A percentile compares a stretch with the other conserved stretches of the same genome.
Conservation (phyloP, 371 early-diverging fungal species). For the Lichtheimia corymbifera region DNA sequence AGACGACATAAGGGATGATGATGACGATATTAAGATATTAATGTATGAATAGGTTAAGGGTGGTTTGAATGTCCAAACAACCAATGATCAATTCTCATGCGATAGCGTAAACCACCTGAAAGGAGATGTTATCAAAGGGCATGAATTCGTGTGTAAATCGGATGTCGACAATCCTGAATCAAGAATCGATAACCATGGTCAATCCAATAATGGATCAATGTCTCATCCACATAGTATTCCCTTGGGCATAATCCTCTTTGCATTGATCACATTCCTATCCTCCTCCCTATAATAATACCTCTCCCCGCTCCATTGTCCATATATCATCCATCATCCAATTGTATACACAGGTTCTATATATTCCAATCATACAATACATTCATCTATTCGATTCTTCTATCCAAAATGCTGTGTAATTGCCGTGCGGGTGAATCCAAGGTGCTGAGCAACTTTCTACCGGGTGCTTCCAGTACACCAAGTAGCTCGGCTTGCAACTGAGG, state of each 20-base stretch:
- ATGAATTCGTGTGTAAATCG: constrained; percentile 32
- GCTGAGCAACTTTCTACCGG: constrained; percentile 55
- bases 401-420: constrained; percentile 48
- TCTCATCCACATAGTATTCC: too few relatives aligned
- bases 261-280: too few relatives aligned
- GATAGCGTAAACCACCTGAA: constrained; percentile 29
- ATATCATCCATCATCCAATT: not conserved
- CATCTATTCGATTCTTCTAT: constrained; percentile 38
- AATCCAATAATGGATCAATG: constrained; percentile 11
- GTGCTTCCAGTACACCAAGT: constrained; percentile 58
- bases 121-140: constrained; percentile 40
- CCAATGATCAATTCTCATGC: constrained; percentile 38
- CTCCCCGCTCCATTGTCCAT: too few relatives aligned
- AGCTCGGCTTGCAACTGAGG: constrained; percentile 57
- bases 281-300: too few relatives aligned
- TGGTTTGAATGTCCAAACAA: constrained; percentile 45
- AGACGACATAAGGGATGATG: not conserved
- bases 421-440: constrained; percentile 50
- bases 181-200: constrained; percentile 3
- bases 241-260: too few relatives aligned
- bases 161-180: constrained; percentile 33
- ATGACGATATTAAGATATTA: too few relatives aligned
- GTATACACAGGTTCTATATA: constrained; percentile 10
- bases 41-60: constrained; percentile 29
- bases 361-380: constrained; percentile 2